Percentiles rank a stretch among this genome's conserved stretches.
Evolutionary conservation across 1,284 basidiomycete genomes (phyloP).

Genomic region (Mycena citricolor): DNA sequence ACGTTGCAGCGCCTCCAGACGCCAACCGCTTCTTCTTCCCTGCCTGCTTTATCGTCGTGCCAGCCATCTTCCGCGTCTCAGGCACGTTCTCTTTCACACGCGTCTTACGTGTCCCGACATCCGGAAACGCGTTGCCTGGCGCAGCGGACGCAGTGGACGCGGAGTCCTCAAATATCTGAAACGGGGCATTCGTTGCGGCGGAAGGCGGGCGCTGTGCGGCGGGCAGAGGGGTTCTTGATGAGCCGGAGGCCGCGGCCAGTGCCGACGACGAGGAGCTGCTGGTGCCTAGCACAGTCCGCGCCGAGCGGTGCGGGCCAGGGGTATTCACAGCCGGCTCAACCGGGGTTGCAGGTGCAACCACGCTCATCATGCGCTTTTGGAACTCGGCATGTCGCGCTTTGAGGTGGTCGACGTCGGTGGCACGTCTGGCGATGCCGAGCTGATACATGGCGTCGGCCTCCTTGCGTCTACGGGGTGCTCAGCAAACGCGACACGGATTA

Average conservation of each 20-base stretch:
- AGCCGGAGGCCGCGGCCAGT: conserved; percentile 24
- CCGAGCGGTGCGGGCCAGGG: conserved; percentile 33
- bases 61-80: conserved; percentile 63
- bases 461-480: conserved; percentile 52
- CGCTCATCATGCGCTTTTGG: conserved; percentile 34
- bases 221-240: conserved; percentile 29
- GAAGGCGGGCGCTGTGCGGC: conserved; percentile 25
- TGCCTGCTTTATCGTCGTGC: conserved; percentile 61
- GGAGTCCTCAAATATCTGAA: conserved; percentile 73
- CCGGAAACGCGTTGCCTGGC: conserved; percentile 55
- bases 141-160: conserved; percentile 44
- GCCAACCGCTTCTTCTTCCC: conserved; percentile 52
- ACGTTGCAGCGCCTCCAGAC: conserved; percentile 37
- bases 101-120: conserved; percentile 70
- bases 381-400: conserved; percentile 77
- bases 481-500: background rate
- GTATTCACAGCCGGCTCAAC: too few species aligned
- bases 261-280: conserved; percentile 26
- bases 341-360: conserved; percentile 31
- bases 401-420: conserved; percentile 73
- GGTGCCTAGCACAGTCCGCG: conserved; percentile 8
- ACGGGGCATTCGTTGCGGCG: conserved; percentile 52
- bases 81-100: conserved; percentile 74
- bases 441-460: conserved; percentile 87
- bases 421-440: conserved; percentile 82